Evolutionary conservation across 148 eudicot species (phyloP), one percentile per base, ranked within the genome.

Genomic region (Pouteria glomerata): DNA sequence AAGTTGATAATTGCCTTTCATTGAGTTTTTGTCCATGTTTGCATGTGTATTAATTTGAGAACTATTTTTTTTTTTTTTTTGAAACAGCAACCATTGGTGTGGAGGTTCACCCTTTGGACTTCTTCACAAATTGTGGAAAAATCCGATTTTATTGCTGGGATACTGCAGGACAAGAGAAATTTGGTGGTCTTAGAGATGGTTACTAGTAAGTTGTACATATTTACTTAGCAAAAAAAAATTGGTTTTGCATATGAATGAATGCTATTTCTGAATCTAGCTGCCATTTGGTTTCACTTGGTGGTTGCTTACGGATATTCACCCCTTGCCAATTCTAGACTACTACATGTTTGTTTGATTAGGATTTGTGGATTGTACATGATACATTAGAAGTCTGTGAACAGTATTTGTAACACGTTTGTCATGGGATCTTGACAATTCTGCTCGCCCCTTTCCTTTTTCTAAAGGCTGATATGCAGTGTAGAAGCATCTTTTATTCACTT

Each of bases 141-240:
- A n/a, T n/a, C n/a, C n/a, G n/a, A n/a, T n/a, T n/a, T n/a, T n/a
- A n/a, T n/a, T n/a, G n/a, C n/a, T n/a, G n/a, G n/a, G n/a, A n/a
- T 68, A 80, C 83, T 14, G 83, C 83, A 26, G 83, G 83, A n/a
- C 83, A 80, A 70, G 83, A 80, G 79, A n/a, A n/a, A n/a, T n/a
- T n/a, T n/a, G n/a, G n/a, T n/a, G n/a, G n/a, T n/a, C n/a, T n/a
- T n/a, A n/a, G n/a, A n/a, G n/a, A n/a, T n/a, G n/a, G n/a, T n/a
- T n/a, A n/a, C n/a, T n/a, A n/a, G n/a, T n/a, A n/a, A 80, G 76
- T 27, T n/a, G n/a, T n/a, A n/a, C n/a, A n/a, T n/a, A n/a, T n/a
- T n/a, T n/a, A n/a, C n/a, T n/a, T n/a, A n/a, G n/a, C n/a, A n/a
- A n/a, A n/a, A n/a, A n/a, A n/a, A 78, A 78, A 79, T 81, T 53